These are phyloP conservation scores for Myxozyma vanderwaltii DNA, from an alignment of 805 yeast genomes.

Conservation along the genomic window DNA sequence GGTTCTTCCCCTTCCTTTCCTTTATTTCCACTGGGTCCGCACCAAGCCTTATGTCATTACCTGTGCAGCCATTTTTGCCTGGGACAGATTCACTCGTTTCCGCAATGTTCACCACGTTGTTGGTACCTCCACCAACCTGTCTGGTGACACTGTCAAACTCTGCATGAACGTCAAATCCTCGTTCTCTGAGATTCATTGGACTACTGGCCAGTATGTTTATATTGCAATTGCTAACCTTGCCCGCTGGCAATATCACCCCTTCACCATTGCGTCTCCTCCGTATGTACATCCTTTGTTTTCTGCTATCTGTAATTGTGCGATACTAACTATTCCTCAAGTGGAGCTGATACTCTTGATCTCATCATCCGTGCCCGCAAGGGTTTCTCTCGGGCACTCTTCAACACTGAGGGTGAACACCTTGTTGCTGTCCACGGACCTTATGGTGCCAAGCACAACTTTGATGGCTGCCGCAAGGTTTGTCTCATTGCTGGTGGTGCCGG, in stretches of 20 bases:
- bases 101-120: slow-evolving; percentile 30
- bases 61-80: slow-evolving; percentile 32
- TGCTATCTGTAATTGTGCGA: too few relatives aligned
- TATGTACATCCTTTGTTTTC: not conserved
- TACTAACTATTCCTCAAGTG: slow-evolving; percentile 4
- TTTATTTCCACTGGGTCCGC: slow-evolving; percentile 33
- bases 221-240: slow-evolving; percentile 30
- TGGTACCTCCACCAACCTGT: slow-evolving; percentile 27
- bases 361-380: slow-evolving; percentile 41
- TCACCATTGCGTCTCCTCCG: slow-evolving; percentile 35
- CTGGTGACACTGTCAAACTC: slow-evolving; percentile 34
- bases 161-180: slow-evolving; percentile 29
- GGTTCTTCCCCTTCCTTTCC: slow-evolving; percentile 33
- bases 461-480: slow-evolving; percentile 34
- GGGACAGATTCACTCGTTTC: slow-evolving; percentile 32
- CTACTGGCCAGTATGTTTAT: slow-evolving; percentile 36
- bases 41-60: slow-evolving; percentile 34
- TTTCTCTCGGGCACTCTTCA: slow-evolving; percentile 36
- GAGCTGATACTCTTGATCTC: slow-evolving; percentile 36
- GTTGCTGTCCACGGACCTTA: slow-evolving; percentile 34
- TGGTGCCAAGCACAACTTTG: slow-evolving; percentile 27
- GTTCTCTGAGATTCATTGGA: slow-evolving; percentile 34
- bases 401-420: slow-evolving; percentile 30
- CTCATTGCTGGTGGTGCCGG: slow-evolving; percentile 43
- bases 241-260: slow-evolving; percentile 33